Evolutionary conservation across 2,329 filamentous ascomycete genomes (phyloP).

Genomic region (Diaporthe eres): DNA sequence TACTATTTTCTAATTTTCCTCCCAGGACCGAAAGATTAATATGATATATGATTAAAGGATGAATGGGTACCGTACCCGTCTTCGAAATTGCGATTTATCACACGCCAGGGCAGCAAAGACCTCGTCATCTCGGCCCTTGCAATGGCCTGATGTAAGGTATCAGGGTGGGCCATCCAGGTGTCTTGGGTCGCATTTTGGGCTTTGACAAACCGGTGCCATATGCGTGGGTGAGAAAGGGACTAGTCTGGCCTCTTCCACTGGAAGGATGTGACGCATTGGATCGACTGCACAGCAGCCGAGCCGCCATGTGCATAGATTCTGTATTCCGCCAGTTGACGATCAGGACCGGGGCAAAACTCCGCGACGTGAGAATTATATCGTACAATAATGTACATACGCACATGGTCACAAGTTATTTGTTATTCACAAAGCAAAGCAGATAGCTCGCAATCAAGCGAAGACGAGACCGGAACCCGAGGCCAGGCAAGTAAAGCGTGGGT

Average conservation of each 20-base stretch:
- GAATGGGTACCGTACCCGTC: not conserved
- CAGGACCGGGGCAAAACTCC: not conserved
- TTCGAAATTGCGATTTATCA: not conserved
- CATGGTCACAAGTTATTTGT: not conserved
- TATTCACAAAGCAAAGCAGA: not conserved
- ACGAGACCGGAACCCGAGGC: too few species aligned
- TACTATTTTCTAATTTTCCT: too few species aligned
- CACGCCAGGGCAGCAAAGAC: too few species aligned
- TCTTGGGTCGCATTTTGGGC: not conserved
- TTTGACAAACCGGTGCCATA: not conserved
- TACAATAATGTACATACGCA: not conserved
- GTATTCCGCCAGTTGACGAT: not conserved
- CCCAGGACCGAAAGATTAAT: too few species aligned
- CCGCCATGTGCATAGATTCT: not conserved
- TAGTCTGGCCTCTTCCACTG: not conserved
- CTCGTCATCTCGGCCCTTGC: not conserved
- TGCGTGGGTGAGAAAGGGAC: not conserved
- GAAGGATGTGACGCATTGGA: not conserved
- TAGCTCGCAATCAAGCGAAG: not conserved
- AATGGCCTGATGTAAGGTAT: not conserved
- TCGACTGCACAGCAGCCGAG: not conserved
- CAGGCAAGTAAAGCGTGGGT: too few species aligned
- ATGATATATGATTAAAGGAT: not conserved
- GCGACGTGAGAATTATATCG: not conserved
- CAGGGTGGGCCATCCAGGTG: not conserved